Base-by-base conservation (phyloP, 2,329 filamentous ascomycete species). In the Exophiala oligosperma region DNA sequence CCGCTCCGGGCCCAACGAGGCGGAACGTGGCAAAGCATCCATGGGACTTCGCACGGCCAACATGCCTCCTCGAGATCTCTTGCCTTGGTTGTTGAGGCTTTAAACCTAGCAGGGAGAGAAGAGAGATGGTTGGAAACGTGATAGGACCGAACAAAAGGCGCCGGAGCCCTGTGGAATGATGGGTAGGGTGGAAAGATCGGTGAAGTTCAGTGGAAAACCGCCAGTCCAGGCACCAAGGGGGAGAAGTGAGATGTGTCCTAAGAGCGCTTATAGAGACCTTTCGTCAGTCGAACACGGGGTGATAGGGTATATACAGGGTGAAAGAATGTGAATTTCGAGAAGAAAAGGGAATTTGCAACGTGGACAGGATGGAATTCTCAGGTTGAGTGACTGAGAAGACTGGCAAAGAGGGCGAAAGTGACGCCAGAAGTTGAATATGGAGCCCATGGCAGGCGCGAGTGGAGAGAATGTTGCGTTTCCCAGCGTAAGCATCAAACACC, bases 41-140 rank as follows among this genome's bases (percentile, higher is more conserved):
- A 67, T 68, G 11, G 47, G 54, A 54, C 60, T 44, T 28, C 62
- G 55, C 47, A 68, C 60, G 49, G 65, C 62, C 62, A 68, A 67
- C 66, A 68, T 68, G 52, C 57, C 64, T 50, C 29, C 56, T 56
- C 44, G 56, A 46, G 11, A 35, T 35, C 32, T 35, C 32, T 35
- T 9, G 32, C 9, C 32, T 35, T 35, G 32, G 32, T 35, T 9
- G 61, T 47, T 52, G 28, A 35, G 48, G 55, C 9, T 24, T 47
- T 29, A 56, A 17, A 43, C 26, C 53, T 59, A 64, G 58, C 49
- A 50, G 58, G 46, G 26, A 26, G 35, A 23, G 9, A 40, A 17
- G 7, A 46, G 21, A 50, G 44, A 35, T 24, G 38, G 46, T 26
- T n/a, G 26, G 44, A 11, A 11, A 52, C 9, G 43, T 43, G 44